These are phyloP conservation scores for Bolboschoenoplectus hybrid DNA, from an alignment of 202 grass and related monocot species.

Conservation along the genomic window DNA sequence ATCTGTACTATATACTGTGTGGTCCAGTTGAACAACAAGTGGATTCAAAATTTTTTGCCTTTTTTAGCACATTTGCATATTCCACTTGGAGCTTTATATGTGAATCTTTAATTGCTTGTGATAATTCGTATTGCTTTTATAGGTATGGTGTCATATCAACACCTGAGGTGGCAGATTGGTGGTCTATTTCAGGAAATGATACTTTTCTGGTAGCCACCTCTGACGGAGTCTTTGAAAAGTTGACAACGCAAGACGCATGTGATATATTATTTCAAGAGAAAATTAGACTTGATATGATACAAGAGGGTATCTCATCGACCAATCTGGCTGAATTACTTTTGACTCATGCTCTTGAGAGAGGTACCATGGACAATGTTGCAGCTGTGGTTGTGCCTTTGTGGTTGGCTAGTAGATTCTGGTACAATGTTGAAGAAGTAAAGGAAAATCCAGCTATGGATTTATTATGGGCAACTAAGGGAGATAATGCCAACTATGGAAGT, in stretches of 20 bases:
- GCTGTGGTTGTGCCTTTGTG: conserved; percentile 80
- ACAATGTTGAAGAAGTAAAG: conserved; percentile 48
- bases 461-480: conserved; percentile 21
- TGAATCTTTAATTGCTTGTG: conserved; percentile 16
- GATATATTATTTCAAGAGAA: conserved; percentile 62
- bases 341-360: conserved; percentile 73
- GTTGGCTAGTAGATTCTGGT: conserved; percentile 48
- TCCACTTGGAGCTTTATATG: not conserved
- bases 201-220: conserved; percentile 80
- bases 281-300: conserved; percentile 41
- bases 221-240: conserved; percentile 88
- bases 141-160: conserved; percentile 93
- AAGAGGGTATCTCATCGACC: conserved; percentile 16
- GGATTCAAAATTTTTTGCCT: not conserved
- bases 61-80: not conserved
- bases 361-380: conserved; percentile 92
- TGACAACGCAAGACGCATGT: conserved; percentile 87
- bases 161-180: conserved; percentile 85
- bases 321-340: conserved; percentile 77
- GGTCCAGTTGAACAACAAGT: not conserved
- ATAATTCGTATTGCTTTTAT: conserved; percentile 37
- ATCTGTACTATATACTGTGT: not conserved
- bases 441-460: conserved; percentile 32
- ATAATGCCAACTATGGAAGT: conserved; percentile 20
- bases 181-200: conserved; percentile 73